phyloP scores from a whole-genome alignment of 257 asterid genomes.

The Nicotiana tabacum region DNA sequence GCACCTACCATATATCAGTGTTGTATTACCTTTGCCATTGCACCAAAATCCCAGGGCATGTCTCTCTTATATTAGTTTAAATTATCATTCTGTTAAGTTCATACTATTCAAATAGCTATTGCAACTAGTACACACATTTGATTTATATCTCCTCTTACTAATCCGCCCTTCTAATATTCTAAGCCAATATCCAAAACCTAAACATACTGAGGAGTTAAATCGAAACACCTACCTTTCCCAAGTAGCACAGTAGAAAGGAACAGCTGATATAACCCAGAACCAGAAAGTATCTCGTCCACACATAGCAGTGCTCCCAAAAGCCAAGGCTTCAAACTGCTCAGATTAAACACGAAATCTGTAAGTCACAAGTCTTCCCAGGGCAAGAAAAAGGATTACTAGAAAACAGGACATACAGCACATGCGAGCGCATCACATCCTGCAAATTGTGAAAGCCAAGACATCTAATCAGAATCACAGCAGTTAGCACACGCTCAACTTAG shows the following conservation, averaged over 20 bases:
- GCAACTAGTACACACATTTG: neutral
- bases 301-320: constrained; percentile 91
- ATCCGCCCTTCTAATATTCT: neutral
- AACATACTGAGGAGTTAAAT: neutral
- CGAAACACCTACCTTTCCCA: constrained; percentile 74
- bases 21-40: neutral
- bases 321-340: constrained; percentile 71
- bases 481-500: neutral
- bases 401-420: constrained; percentile 69
- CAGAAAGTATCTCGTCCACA: constrained; percentile 72
- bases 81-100: neutral
- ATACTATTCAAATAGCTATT: neutral
- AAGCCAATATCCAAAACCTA: neutral
- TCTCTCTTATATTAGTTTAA: neutral
- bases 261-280: constrained; percentile 88
- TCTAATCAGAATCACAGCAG: constrained; percentile 1
- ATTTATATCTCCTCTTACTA: neutral
- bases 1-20: neutral
- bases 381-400: constrained; percentile 10
- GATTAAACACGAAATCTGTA: constrained; percentile 15
- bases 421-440: constrained; percentile 98
- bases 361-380: constrained; percentile 9
- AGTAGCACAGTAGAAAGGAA: constrained; percentile 79
- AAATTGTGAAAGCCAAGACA: constrained; percentile 19
- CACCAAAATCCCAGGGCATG: neutral